phyloP scores from a whole-genome alignment of 208 protist species.

The Leishmania gerbilli region DNA sequence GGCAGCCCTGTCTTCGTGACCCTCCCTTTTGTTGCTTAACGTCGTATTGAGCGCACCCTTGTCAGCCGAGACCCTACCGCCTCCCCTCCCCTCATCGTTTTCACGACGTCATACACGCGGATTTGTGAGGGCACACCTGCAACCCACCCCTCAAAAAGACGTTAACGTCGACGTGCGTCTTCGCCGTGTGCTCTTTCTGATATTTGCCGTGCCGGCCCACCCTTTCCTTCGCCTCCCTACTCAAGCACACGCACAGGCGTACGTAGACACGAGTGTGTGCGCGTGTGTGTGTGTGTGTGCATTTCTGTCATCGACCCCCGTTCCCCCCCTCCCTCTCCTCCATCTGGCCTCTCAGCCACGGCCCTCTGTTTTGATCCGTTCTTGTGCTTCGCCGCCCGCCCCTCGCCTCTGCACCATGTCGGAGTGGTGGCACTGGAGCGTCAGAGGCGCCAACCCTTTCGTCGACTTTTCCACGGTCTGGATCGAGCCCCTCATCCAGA shows the following conservation, averaged over 20 bases:
- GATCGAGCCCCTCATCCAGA: conserved; percentile 29
- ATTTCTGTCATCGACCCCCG: not conserved
- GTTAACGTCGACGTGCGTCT: too few relatives aligned
- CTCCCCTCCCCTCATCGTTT: not conserved
- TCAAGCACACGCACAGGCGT: not conserved
- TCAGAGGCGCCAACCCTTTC: conserved; percentile 13
- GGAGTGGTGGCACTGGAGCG: conserved; percentile 14
- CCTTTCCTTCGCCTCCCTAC: not conserved
- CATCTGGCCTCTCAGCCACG: not conserved
- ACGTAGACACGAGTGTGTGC: not conserved
- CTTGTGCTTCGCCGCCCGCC: not conserved
- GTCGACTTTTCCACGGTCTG: conserved; percentile 31
- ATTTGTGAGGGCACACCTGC: too few relatives aligned
- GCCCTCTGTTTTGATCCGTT: not conserved
- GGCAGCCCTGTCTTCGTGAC: not conserved
- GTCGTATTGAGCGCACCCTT: not conserved
- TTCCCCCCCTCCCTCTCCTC: not conserved
- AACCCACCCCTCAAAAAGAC: too few relatives aligned
- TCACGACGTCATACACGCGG: not conserved
- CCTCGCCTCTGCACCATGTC: not conserved
- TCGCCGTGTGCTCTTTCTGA: not conserved
- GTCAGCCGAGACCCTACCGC: too few relatives aligned
- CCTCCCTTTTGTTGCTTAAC: not conserved
- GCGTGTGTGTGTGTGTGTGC: not conserved
- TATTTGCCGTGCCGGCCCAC: not conserved